Conservation (phyloP, 306 rosid species). For the Cicer bijugum region DNA sequence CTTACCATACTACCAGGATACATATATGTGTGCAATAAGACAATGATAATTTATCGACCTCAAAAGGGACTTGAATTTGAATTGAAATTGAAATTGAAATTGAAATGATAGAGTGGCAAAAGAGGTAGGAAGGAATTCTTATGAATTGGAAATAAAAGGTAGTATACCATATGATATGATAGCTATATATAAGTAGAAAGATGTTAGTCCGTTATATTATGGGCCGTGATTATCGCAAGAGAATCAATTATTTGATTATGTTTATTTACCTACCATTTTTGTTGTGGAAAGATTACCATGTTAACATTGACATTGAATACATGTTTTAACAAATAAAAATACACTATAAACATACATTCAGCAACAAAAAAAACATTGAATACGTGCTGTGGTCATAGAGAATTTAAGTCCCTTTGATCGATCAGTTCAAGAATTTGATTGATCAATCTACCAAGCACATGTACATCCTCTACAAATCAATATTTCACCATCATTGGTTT, state of each 20-base stretch:
- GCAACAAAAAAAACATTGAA: no score
- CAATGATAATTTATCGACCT: neutral
- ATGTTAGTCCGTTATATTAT: neutral
- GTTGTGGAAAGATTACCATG: neutral
- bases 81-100: neutral
- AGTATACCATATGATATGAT: no score
- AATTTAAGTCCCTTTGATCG: no score
- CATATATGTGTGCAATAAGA: neutral
- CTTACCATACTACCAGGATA: constrained; percentile 16
- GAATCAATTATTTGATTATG: neutral
- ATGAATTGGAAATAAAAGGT: neutral
- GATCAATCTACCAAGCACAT: no score
- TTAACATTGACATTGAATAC: neutral
- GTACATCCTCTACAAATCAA: neutral
- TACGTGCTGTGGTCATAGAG: no score
- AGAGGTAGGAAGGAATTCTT: neutral
- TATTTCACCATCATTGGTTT: neutral
- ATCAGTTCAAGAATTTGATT: no score
- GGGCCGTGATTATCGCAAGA: neutral
- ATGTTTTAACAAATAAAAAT: no score
- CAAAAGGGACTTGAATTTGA: neutral
- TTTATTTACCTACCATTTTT: neutral
- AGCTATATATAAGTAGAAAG: neutral
- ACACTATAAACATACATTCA: no score
- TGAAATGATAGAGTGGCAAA: neutral